These are phyloP conservation scores for Boletus edulis DNA, from an alignment of 768 basidiomycete genomes.

Conservation along the genomic window DNA sequence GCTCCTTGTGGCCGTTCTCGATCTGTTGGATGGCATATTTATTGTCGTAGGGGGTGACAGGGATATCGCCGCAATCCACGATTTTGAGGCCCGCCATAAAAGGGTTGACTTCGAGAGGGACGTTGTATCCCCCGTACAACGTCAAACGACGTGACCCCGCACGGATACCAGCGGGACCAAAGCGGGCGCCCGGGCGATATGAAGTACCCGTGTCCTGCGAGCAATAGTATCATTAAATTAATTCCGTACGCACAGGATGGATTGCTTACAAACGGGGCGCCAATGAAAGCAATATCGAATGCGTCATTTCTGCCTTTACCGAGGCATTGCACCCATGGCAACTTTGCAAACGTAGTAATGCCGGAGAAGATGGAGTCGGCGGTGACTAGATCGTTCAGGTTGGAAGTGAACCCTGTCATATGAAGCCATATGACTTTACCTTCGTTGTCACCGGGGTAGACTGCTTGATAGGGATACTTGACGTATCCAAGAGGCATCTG, in stretches of 20 bases:
- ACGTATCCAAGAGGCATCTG: constrained; percentile 70
- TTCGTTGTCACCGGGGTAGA: constrained; percentile 54
- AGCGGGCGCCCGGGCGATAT: constrained; percentile 81
- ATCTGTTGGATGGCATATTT: constrained; percentile 71
- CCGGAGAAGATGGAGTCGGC: constrained; percentile 81
- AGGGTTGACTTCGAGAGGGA: constrained; percentile 70
- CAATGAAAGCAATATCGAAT: constrained; percentile 83
- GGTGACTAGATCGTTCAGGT: constrained; percentile 46
- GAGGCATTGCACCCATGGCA: constrained; percentile 83
- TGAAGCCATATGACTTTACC: constrained; percentile 33
- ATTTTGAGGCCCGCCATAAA: constrained; percentile 65
- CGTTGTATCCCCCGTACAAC: constrained; percentile 76
- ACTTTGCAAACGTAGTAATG: constrained; percentile 80
- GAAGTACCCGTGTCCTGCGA: constrained; percentile 67
- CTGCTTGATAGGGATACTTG: constrained; percentile 61
- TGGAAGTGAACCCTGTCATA: not conserved
- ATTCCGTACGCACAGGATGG: not conserved
- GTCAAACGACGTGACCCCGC: constrained; percentile 74
- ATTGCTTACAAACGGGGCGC: constrained; percentile 67
- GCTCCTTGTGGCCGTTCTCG: constrained; percentile 65
- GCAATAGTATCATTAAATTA: not conserved
- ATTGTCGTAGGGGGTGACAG: constrained; percentile 78
- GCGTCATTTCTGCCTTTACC: constrained; percentile 52
- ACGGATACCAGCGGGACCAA: constrained; percentile 82
- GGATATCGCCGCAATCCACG: constrained; percentile 79